Evolutionary conservation across 441 rosid genomes (phyloP).

Genomic region (Macaranga tanarius): DNA sequence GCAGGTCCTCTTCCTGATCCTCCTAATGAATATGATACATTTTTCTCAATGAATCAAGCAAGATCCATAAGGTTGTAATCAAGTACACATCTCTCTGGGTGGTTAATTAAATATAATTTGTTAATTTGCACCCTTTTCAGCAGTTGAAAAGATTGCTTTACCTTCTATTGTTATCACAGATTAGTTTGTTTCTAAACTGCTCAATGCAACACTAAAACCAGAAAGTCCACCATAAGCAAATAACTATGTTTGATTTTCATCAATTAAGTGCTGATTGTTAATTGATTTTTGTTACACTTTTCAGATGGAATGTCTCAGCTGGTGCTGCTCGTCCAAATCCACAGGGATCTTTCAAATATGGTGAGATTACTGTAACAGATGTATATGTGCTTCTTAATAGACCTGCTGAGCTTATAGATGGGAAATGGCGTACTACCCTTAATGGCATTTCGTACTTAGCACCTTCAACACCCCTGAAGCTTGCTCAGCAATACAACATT

Average conservation of each 20-base stretch:
- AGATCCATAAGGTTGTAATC: conserved; percentile 83
- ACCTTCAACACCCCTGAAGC: conserved; percentile 81
- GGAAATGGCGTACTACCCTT: conserved; percentile 56
- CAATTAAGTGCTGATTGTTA: conserved; percentile 8
- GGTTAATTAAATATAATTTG: conserved; percentile 19
- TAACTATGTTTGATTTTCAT: conserved; percentile 6
- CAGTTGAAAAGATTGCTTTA: conserved; percentile 13
- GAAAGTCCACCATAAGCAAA: background rate
- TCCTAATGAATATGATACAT: conserved; percentile 61
- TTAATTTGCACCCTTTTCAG: conserved; percentile 16
- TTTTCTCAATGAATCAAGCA: conserved; percentile 93
- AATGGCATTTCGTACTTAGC: conserved; percentile 75
- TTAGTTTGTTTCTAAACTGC: background rate
- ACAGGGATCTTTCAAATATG: conserved; percentile 84
- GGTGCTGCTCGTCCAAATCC: conserved; percentile 96
- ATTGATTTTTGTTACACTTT: conserved; percentile 4
- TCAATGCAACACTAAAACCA: background rate
- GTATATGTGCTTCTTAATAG: conserved; percentile 64
- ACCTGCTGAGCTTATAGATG: conserved; percentile 70
- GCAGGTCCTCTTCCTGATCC: conserved; percentile 84
- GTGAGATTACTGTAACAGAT: conserved; percentile 76
- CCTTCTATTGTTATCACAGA: background rate
- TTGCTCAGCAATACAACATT: conserved; percentile 74
- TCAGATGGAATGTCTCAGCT: conserved; percentile 82
- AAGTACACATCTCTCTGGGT: conserved; percentile 27